These are phyloP conservation scores for Barbatosphaeria neglecta DNA, from an alignment of 495 filamentous ascomycete species.

Conservation along the genomic window DNA sequence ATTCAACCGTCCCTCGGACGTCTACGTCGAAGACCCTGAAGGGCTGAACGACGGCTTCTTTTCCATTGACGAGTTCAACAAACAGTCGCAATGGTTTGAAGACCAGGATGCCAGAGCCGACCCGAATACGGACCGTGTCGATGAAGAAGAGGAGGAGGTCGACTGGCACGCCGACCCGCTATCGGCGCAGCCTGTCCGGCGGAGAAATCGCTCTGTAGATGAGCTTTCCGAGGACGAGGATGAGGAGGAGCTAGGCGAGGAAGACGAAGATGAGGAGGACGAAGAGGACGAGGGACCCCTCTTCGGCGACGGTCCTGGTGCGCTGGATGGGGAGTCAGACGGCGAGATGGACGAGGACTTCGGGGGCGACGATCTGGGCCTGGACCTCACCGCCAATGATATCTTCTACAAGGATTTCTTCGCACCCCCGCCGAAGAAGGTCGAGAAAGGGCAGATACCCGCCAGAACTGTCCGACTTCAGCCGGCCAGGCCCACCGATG, in stretches of 20 bases:
- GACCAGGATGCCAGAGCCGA: conserved; percentile 61
- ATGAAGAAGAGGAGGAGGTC: conserved; percentile 73
- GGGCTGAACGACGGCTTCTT: conserved; percentile 93
- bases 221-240: conserved; percentile 50
- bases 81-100: conserved; percentile 75
- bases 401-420: conserved; percentile 87
- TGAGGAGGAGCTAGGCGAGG: conserved; percentile 36
- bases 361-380: conserved; percentile 41
- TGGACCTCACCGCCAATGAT: conserved; percentile 64
- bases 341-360: conserved; percentile 40
- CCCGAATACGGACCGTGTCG: conserved; percentile 44
- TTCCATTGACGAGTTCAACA: conserved; percentile 96
- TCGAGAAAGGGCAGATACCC: conserved; percentile 4
- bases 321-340: conserved; percentile 39
- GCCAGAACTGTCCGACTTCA: neutral
- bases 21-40: conserved; percentile 37
- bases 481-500: conserved; percentile 28
- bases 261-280: conserved; percentile 47
- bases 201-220: conserved; percentile 15
- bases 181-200: neutral
- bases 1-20: conserved; percentile 19
- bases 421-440: conserved; percentile 53
- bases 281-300: conserved; percentile 64
- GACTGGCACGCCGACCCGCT: conserved; percentile 74
- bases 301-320: conserved; percentile 58